Percentiles rank a stretch among this genome's conserved stretches.
phyloP scores from a whole-genome alignment of 306 rosid species.

The Ammopiptanthus mongolicus region DNA sequence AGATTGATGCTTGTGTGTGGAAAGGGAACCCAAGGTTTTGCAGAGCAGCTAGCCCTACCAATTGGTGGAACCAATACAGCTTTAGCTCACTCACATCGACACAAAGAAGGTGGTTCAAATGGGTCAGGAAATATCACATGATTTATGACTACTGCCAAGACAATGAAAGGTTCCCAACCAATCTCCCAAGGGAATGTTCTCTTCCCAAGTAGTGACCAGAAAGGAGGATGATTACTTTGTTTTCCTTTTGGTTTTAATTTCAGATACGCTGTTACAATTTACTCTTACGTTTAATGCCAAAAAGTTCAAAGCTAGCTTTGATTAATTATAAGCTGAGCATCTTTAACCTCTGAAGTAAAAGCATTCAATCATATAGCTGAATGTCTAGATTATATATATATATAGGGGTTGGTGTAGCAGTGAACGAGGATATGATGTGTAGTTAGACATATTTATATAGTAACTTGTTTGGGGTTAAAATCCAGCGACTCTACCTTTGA shows the following conservation, averaged over 20 bases:
- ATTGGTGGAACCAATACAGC: conserved; percentile 76
- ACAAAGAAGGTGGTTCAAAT: conserved; percentile 71
- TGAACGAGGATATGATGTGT: too few relatives aligned
- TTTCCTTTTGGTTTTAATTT: not conserved
- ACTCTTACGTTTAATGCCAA: not conserved
- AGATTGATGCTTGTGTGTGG: conserved; percentile 79
- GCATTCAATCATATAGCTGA: not conserved
- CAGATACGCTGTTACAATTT: not conserved
- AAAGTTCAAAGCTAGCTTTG: not conserved
- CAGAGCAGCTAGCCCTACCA: conserved; percentile 45
- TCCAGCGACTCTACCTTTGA: too few relatives aligned
- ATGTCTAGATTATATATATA: not conserved
- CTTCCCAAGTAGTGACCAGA: conserved; percentile 67
- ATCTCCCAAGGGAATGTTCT: conserved; percentile 80
- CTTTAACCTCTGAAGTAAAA: conserved; percentile 29
- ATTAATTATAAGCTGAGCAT: conserved; percentile 3
- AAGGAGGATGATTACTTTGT: not conserved
- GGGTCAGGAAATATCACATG: conserved; percentile 80
- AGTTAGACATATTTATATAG: too few relatives aligned
- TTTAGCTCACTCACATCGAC: conserved; percentile 41
- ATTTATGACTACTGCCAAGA: conserved; percentile 82
- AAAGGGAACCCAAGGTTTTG: conserved; percentile 81
- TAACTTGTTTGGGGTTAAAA: too few relatives aligned
- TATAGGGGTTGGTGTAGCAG: too few relatives aligned
- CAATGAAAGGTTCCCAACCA: conserved; percentile 56